These are phyloP conservation scores for Ochetophila trinervis DNA, from an alignment of 306 rosid genomes.

Conservation along the genomic window DNA sequence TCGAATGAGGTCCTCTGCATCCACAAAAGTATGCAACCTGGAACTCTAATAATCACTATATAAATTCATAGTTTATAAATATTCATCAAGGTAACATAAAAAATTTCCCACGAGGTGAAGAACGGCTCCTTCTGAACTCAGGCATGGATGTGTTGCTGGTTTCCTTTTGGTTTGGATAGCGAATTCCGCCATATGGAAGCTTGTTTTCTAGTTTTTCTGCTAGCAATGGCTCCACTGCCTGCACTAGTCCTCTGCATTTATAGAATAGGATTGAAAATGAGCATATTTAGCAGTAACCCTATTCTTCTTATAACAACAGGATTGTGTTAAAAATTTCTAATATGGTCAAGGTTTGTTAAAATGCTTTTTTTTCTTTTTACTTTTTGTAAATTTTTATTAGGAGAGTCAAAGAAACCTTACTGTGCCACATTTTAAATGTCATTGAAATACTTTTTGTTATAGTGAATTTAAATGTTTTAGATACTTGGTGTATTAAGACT, in stretches of 20 bases:
- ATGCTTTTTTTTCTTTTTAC: too few relatives aligned
- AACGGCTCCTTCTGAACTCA: conserved; percentile 70
- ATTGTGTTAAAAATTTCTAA: background rate
- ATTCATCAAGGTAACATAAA: conserved; percentile 49
- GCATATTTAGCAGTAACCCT: conserved; percentile 8
- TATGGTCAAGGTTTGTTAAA: background rate
- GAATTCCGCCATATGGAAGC: conserved; percentile 39
- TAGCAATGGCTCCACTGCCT: conserved; percentile 50
- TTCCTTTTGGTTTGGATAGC: conserved; percentile 43
- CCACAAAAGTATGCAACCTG: conserved; percentile 23
- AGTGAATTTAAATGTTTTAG: too few relatives aligned
- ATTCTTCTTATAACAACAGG: conserved; percentile 4
- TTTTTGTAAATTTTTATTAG: too few relatives aligned
- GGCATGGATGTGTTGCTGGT: conserved; percentile 47
- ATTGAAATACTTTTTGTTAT: too few relatives aligned
- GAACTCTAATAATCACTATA: conserved; percentile 40
- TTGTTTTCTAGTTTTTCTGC: conserved; percentile 64
- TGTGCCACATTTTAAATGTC: too few relatives aligned
- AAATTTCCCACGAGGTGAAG: conserved; percentile 85
- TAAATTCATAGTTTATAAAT: conserved; percentile 9
- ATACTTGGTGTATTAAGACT: background rate
- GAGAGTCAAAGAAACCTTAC: too few relatives aligned
- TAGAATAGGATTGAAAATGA: conserved; percentile 10
- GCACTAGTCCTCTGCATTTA: conserved; percentile 49
- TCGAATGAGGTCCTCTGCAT: conserved; percentile 26